Percentiles rank a stretch among this genome's conserved stretches.
phyloP scores from a whole-genome alignment of 192 early-diverging fungal genomes.

The Backusella morwellensis region DNA sequence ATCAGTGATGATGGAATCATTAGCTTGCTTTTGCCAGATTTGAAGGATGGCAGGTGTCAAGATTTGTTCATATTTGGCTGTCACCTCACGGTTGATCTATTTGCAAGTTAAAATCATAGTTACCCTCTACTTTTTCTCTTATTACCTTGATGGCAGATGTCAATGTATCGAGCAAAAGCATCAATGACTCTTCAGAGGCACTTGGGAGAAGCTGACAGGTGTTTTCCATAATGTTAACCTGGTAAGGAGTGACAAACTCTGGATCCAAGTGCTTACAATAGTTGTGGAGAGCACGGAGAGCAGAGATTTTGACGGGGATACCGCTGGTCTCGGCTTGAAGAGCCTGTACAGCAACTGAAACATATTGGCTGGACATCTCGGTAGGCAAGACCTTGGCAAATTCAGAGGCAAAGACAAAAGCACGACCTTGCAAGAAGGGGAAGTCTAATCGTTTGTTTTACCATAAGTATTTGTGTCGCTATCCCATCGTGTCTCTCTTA shows the following conservation, averaged over 20 bases:
- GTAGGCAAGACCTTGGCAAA: conserved; percentile 72
- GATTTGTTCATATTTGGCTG: conserved; percentile 68
- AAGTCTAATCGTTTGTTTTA: conserved; percentile 34
- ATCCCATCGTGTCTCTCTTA: neutral
- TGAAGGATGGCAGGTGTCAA: conserved; percentile 72
- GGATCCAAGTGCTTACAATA: conserved; percentile 52
- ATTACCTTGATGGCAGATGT: conserved; percentile 57
- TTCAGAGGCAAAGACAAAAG: conserved; percentile 83
- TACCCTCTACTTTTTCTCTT: neutral
- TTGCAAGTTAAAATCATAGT: neutral
- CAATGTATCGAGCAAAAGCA: conserved; percentile 68
- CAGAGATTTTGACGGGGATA: conserved; percentile 68
- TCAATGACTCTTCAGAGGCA: conserved; percentile 66
- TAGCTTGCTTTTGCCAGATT: conserved; percentile 75
- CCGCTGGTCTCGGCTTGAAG: conserved; percentile 47
- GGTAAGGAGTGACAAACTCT: conserved; percentile 53
- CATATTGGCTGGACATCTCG: conserved; percentile 66
- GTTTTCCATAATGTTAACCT: conserved; percentile 59
- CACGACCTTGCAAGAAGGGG: conserved; percentile 89
- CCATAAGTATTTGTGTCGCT: neutral
- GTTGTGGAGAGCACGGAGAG: conserved; percentile 65
- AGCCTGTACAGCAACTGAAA: conserved; percentile 74
- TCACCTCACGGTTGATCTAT: conserved; percentile 67
- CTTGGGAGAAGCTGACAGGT: conserved; percentile 51
- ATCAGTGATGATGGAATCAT: conserved; percentile 72